A percentile compares a stretch with the other conserved stretches of the same genome.
These are phyloP conservation scores for Eleusine coracana DNA, from an alignment of 176 grass and related monocot genomes.

Conservation along the genomic window DNA sequence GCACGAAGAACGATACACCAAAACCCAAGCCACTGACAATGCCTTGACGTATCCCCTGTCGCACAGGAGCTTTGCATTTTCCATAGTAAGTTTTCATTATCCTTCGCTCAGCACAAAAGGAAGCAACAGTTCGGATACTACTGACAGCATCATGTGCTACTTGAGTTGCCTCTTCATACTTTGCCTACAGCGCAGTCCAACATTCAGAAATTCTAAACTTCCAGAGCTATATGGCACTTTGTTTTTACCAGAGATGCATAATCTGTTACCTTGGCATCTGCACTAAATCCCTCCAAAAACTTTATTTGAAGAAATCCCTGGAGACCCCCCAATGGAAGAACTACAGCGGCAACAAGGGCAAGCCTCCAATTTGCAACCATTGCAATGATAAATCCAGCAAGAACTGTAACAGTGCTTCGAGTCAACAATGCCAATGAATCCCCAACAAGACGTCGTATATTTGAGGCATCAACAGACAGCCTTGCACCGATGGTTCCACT, in stretches of 20 bases:
- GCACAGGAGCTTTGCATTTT: slow-evolving; percentile 52
- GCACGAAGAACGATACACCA: slow-evolving; percentile 52
- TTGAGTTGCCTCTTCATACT: slow-evolving; percentile 69
- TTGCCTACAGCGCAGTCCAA: slow-evolving; percentile 42
- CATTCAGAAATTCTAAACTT: neutral
- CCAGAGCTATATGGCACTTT: neutral
- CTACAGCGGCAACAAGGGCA: slow-evolving; percentile 26
- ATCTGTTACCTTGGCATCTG: slow-evolving; percentile 52
- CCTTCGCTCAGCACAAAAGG: slow-evolving; percentile 53
- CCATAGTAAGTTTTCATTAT: slow-evolving; percentile 54
- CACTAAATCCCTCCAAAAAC: slow-evolving; percentile 59
- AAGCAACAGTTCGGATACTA: slow-evolving; percentile 60
- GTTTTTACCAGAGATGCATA: neutral
- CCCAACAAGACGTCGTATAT: slow-evolving; percentile 26
- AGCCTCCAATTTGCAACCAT: slow-evolving; percentile 35
- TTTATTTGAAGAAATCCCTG: slow-evolving; percentile 59
- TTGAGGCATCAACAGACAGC: slow-evolving; percentile 29
- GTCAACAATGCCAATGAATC: slow-evolving; percentile 27
- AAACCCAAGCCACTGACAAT: slow-evolving; percentile 55
- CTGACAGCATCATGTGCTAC: slow-evolving; percentile 59
- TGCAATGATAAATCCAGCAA: slow-evolving; percentile 29
- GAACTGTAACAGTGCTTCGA: slow-evolving; percentile 20
- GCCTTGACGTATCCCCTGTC: slow-evolving; percentile 55
- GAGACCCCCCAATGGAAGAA: slow-evolving; percentile 20
- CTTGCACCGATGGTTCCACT: slow-evolving; percentile 25